phyloP scores from a whole-genome alignment of 148 eudicot genomes.

The Chenopodium album region DNA sequence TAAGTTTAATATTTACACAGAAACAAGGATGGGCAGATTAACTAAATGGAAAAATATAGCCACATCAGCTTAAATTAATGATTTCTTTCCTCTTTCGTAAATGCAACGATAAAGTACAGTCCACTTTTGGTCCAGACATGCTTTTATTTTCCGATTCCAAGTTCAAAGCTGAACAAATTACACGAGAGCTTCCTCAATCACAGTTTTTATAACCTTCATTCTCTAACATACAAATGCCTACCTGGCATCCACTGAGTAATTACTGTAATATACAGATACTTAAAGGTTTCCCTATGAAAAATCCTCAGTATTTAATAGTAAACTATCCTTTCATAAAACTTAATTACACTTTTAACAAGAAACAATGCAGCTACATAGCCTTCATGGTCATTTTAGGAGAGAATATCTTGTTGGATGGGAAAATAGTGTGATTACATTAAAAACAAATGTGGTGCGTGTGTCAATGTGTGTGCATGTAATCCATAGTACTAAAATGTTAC shows the following conservation, averaged over 20 bases:
- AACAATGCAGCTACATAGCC: background rate
- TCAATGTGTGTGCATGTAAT: background rate
- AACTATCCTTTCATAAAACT: background rate
- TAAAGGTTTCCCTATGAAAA: background rate
- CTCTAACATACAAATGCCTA: background rate
- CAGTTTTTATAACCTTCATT: background rate
- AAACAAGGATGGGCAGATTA: background rate
- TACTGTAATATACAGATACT: background rate
- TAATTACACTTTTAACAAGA: background rate
- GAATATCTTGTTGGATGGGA: background rate
- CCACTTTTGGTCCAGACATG: background rate
- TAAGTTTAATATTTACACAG: background rate
- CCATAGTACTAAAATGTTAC: too few relatives aligned
- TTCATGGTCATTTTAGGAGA: background rate
- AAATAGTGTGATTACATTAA: background rate
- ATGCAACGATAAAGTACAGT: background rate
- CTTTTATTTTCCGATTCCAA: background rate
- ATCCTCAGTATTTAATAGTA: background rate
- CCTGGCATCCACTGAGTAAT: background rate
- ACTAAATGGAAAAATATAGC: background rate
- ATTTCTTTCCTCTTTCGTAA: background rate
- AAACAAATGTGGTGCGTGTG: too few relatives aligned
- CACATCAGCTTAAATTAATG: background rate
- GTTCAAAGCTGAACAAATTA: background rate
- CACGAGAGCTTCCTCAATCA: background rate